Conservation (phyloP, 2,329 filamentous ascomycete genomes). For the Tolypocladium endophyticum region DNA sequence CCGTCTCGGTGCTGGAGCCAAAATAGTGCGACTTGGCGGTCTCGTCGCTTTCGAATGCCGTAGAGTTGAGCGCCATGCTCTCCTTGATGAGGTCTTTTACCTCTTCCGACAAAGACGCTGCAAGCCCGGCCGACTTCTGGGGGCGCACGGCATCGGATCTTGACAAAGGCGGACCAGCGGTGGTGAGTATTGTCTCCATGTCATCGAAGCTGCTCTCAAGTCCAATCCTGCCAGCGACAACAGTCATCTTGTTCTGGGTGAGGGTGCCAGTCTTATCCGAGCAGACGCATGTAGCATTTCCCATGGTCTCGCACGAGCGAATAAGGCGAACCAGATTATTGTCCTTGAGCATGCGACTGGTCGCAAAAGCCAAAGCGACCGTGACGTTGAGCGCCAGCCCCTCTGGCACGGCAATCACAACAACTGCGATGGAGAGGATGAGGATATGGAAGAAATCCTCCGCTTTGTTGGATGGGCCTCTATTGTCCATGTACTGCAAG, state of each 20-base stretch:
- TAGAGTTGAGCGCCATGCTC: slow-evolving; percentile 36
- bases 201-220: slow-evolving; percentile 25
- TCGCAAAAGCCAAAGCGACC: slow-evolving; percentile 50
- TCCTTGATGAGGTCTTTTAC: slow-evolving; percentile 26
- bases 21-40: slow-evolving; percentile 28
- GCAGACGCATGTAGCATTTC: slow-evolving; percentile 52
- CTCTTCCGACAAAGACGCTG: slow-evolving; percentile 20
- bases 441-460: slow-evolving; percentile 48
- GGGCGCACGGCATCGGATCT: slow-evolving; percentile 11
- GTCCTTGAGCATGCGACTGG: slow-evolving; percentile 51
- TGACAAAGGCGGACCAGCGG: slow-evolving; percentile 10
- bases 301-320: slow-evolving; percentile 53
- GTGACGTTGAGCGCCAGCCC: slow-evolving; percentile 51
- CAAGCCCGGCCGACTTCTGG: slow-evolving; percentile 17
- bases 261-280: slow-evolving; percentile 58
- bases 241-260: slow-evolving; percentile 53
- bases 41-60: slow-evolving; percentile 39
- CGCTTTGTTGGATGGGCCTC: slow-evolving; percentile 36
- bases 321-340: slow-evolving; percentile 51
- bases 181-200: slow-evolving; percentile 12
- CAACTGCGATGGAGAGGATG: slow-evolving; percentile 46
- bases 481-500: slow-evolving; percentile 20
- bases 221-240: slow-evolving; percentile 46
- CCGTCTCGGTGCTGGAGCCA: slow-evolving; percentile 46
- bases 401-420: slow-evolving; percentile 51